A percentile compares a stretch with the other conserved stretches of the same genome.
Evolutionary conservation across 441 rosid genomes (phyloP).

Genomic region (Erysimum cheiri): DNA sequence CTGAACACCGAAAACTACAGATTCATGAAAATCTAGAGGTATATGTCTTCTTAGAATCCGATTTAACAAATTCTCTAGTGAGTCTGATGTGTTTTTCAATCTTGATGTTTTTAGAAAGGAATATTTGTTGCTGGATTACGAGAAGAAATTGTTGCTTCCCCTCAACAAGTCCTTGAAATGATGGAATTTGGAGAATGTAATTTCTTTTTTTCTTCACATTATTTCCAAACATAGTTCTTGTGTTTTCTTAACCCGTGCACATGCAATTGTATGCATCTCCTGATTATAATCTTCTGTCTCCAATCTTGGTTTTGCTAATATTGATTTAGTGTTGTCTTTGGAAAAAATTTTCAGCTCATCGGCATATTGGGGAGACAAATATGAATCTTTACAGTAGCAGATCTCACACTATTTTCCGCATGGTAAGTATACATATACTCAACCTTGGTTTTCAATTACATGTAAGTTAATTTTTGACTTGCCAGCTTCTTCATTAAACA

Average conservation of each 20-base stretch:
- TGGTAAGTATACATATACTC: slow-evolving; percentile 58
- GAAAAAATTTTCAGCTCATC: slow-evolving; percentile 72
- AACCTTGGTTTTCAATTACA: slow-evolving; percentile 6
- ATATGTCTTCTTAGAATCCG: slow-evolving; percentile 6
- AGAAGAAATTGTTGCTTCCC: slow-evolving; percentile 93
- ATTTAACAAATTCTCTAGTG: neutral
- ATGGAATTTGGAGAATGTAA: slow-evolving; percentile 96
- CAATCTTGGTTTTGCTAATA: slow-evolving; percentile 6
- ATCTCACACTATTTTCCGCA: slow-evolving; percentile 97
- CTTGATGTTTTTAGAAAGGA: slow-evolving; percentile 64
- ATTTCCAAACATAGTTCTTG: neutral
- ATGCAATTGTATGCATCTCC: slow-evolving; percentile 11
- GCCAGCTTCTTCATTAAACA: slow-evolving; percentile 42
- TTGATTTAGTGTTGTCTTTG: slow-evolving; percentile 22
- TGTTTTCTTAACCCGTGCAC: slow-evolving; percentile 6
- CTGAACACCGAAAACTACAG: slow-evolving; percentile 91
- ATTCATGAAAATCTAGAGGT: slow-evolving; percentile 94
- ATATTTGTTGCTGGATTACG: slow-evolving; percentile 94
- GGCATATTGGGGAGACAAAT: slow-evolving; percentile 97
- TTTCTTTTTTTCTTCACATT: slow-evolving; percentile 26
- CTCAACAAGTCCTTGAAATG: slow-evolving; percentile 88
- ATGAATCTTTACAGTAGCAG: slow-evolving; percentile 93
- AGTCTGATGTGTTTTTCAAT: slow-evolving; percentile 31
- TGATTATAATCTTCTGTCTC: neutral
- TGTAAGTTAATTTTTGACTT: slow-evolving; percentile 8